Evolutionary conservation across 2,329 filamentous ascomycete genomes (phyloP), one percentile per base, ranked within the genome.

Genomic region (Blastomyces percursus): DNA sequence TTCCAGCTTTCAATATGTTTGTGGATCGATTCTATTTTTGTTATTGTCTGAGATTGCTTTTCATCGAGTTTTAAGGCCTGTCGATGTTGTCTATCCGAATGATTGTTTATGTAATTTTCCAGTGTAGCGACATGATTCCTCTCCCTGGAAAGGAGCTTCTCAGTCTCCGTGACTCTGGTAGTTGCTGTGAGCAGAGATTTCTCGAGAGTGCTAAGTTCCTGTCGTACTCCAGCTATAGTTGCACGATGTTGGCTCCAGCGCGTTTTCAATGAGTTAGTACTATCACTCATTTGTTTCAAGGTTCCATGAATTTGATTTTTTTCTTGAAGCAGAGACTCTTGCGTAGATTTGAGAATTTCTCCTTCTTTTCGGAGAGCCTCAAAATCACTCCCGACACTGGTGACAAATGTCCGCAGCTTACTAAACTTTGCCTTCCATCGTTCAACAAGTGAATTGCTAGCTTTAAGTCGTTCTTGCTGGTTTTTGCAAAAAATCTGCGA

Each of bases 341-440:
- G 67, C 2, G 67, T 64, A 40, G 65, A 64, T 59, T 69, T 74
- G 16, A 75, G 63, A 21, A 66, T 63, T n/a, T 68, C 65, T 0
- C 70, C 67, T 48, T 75, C 72, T 6, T 67, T 66, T 19, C 69
- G 70, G 50, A 76, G 70, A 6, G 44, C 56, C 27, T 74, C 71
- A 50, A 74, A 73, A 16, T 73, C 70, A 9, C 67, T 68, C 5
- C 73, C 74, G n/a, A 77, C 62, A 6, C 70, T 70, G 59, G 70
- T 71, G 35, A 76, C 66, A 30, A 75, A 66, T 21, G 62, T 44
- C 63, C 70, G 73, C 61, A 76, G 68, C 56, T 69, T 74, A 6
- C 61, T 59, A 7, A 77, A 62, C 42, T 71, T 75, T 5, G 62
- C 59, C 63, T 73, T 76, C 74, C 74, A 77, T 35, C 67, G 64